Base-by-base conservation (phyloP, 106 monocot genomes). In the Iris macrosiphon region DNA sequence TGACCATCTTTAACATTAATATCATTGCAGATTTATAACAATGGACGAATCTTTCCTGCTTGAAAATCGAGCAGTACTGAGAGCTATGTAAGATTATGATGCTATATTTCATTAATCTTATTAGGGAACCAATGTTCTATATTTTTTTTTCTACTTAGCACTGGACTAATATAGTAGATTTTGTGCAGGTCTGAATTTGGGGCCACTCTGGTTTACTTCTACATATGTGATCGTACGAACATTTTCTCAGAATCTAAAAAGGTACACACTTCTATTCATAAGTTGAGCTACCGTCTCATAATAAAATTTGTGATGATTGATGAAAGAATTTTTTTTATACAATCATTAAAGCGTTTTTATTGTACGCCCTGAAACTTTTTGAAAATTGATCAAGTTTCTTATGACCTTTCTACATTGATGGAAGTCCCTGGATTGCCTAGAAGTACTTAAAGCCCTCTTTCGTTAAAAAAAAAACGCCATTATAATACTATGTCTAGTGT, bases 141-240 rank as follows among this genome's bases (percentile, higher is more conserved):
- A 1, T 27, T 45, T 30, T 60, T 17, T 14, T 65, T 60, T 62
- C 52, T 14, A n/a, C 22, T 65, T 54, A 8, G 65, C 4, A 12
- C 10, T 34, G 25, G 49, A 33, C 40, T 53, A 55, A 49, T 15
- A n/a, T 24, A 27, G 26, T 25, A 32, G 10, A 62, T 45, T 42
- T 32, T 28, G 52, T 74, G 61, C 82, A 96, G 96, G 80, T 90
- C 90, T 31, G 96, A 96, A 52, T 90, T 96, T 80, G 96, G 96
- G 26, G 59, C 63, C 2, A 62, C 61, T 69, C 32, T 96, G 67
- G 60, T 75, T 21, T 96, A 90, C 49, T 96, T 83, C 65, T 96
- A 83, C 64, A 49, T 96, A 38, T 90, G 96, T 48, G 96, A 96
- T 72, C 68, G 96, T 9, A 96, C 90, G 56, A 66, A 77, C 67